Evolutionary conservation across 768 basidiomycete species (phyloP).

Genomic region (Wakefieldia striispora): DNA sequence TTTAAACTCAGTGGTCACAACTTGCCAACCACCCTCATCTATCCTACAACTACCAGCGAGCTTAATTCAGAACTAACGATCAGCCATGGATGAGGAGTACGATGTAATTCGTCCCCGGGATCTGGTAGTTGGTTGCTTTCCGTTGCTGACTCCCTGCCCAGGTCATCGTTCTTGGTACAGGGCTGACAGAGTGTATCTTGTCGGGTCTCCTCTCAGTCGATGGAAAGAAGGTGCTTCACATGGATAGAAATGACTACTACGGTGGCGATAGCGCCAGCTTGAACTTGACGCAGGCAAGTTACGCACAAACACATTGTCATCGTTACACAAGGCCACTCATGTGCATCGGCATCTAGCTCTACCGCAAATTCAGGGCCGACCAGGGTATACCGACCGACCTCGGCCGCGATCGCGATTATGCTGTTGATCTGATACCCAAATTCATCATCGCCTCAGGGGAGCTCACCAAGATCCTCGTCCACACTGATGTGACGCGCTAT

Average conservation of each 20-base stretch:
- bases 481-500: constrained; percentile 98
- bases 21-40: constrained; percentile 14
- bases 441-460: constrained; percentile 99
- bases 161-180: constrained; percentile 94
- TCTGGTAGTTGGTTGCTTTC: constrained; percentile 9
- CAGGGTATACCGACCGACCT: constrained; percentile 77
- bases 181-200: constrained; percentile 97
- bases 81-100: constrained; percentile 97
- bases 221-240: constrained; percentile 99
- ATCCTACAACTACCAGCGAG: constrained; percentile 8
- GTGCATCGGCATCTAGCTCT: constrained; percentile 58
- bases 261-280: constrained; percentile 96
- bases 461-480: constrained; percentile 96
- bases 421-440: constrained; percentile 96
- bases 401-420: constrained; percentile 96
- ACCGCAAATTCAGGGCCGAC: constrained; percentile 88
- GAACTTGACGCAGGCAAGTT: constrained; percentile 89
- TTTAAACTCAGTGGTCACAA: constrained; percentile 5
- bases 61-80: constrained; percentile 14
- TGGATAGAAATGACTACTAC: constrained; percentile 98
- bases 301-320: constrained; percentile 5
- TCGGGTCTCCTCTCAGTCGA: constrained; percentile 98
- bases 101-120: constrained; percentile 55
- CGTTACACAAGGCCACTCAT: constrained; percentile 14
- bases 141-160: constrained; percentile 31